Conservation (phyloP, 2,329 filamentous ascomycete species). For the Neodidymelliopsis sp. region DNA sequence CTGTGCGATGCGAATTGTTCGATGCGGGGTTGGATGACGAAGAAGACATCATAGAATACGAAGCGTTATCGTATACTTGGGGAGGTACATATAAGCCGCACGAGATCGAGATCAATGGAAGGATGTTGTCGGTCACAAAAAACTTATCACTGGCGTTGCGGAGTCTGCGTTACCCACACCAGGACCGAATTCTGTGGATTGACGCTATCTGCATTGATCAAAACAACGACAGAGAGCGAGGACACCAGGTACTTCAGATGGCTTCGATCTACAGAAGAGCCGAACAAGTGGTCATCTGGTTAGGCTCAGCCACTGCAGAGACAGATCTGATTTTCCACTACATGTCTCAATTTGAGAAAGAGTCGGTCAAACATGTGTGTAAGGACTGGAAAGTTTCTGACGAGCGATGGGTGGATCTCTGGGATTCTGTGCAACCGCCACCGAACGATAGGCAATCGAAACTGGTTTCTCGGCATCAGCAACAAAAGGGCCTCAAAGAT, state of each 20-base stretch:
- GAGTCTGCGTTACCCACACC: constrained; percentile 14
- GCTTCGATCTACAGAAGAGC: constrained; percentile 33
- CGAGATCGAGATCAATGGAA: constrained; percentile 16
- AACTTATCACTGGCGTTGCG: constrained; percentile 24
- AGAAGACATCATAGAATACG: constrained; percentile 12
- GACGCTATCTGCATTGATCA: constrained; percentile 42
- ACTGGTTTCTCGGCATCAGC: not conserved
- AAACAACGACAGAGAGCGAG: constrained; percentile 26
- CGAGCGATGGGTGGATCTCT: constrained; percentile 12
- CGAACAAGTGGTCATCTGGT: constrained; percentile 35
- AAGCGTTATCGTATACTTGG: constrained; percentile 34
- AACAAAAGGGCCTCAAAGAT: not conserved
- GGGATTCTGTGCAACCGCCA: not conserved
- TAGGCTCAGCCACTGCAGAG: constrained; percentile 27
- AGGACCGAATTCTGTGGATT: constrained; percentile 33
- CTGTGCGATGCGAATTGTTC: constrained; percentile 1
- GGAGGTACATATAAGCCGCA: constrained; percentile 6
- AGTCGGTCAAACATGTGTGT: constrained; percentile 4
- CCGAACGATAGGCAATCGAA: not conserved
- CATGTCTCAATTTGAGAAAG: constrained; percentile 11
- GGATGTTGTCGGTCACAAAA: constrained; percentile 4
- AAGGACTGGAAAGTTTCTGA: constrained; percentile 16
- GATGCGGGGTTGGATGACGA: not conserved
- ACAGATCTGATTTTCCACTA: constrained; percentile 15
- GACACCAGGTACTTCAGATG: constrained; percentile 39